Evolutionary conservation across 1,284 basidiomycete species (phyloP), one percentile per base, ranked within the genome.

Genomic region (Xerocomus amazonicus): DNA sequence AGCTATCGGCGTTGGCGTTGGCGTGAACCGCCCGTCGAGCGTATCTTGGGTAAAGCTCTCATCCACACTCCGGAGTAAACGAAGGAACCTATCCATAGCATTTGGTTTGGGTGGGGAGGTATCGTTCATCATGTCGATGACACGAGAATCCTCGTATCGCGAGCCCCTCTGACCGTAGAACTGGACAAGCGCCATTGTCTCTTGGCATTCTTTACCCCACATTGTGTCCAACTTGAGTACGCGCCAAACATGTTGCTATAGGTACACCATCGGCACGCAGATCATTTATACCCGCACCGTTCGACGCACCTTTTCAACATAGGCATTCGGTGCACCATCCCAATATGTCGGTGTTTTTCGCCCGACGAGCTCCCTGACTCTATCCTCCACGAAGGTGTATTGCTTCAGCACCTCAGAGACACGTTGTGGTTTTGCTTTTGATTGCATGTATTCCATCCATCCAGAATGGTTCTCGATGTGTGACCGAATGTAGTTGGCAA

Each of bases 81-180:
- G 69, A 51, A 83, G 59, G 36, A 83, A 73, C 48, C 67, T 71
- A 55, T 76, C 75, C 45, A 73, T 70, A n/a, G 75, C 67, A 52
- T 80, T 77, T 9, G 67, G 60, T 43, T 65, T 73, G 8, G 74
- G 74, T 38, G 57, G 60, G 4, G 56, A 63, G 8, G 62, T 63
- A 56, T 81, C 78, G 17, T 76, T 65, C 43, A 81, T 65, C 67
- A 82, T 74, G 23, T 70, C 72, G 13, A 77, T 58, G 17, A 83
- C 76, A 19, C 73, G 68, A 35, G 70, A 55, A 56, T 86, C 77
- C 59, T 76, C 72, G 45, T 63, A 69, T 40, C 76, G 72, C 27
- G 63, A 64, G 7, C 83, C 83, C 9, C 73, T 65, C 31, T 74
- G 72, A 3, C 85, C 86, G 57, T 87, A 87, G 48, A 78, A 62